Conservation (phyloP, 2,329 filamentous ascomycete species). For the Myrmaecium sp. region DNA sequence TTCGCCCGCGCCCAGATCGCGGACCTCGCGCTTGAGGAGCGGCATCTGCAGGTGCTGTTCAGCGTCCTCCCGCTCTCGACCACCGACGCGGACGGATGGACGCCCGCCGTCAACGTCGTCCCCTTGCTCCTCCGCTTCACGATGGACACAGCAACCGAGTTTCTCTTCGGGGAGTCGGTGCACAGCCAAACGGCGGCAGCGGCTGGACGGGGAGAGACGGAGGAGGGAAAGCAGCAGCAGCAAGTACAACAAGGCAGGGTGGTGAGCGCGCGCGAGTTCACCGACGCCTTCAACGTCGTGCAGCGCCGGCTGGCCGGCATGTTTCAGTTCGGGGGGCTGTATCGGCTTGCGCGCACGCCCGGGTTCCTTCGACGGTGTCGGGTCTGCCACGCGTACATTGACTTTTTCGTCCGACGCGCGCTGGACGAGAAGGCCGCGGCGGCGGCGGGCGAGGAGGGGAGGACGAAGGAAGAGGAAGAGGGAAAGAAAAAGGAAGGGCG, state of each 20-base stretch:
- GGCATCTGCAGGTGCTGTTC: conserved; percentile 40
- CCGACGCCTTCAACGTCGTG: conserved; percentile 25
- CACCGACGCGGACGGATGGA: conserved; percentile 24
- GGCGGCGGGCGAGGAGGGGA: conserved; percentile 10
- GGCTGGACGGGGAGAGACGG: conserved; percentile 12
- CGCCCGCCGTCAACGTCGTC: conserved; percentile 20
- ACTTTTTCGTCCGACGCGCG: conserved; percentile 28
- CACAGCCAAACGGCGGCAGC: conserved; percentile 19
- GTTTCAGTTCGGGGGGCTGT: conserved; percentile 19
- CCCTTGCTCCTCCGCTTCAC: conserved; percentile 32
- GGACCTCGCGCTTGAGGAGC: conserved; percentile 41
- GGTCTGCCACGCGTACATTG: conserved; percentile 22
- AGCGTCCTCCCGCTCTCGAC: conserved; percentile 37
- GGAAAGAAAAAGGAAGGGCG: conserved; percentile 14
- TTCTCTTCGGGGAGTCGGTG: conserved; percentile 29
- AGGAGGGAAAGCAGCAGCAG: conserved; percentile 8
- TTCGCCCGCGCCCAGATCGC: conserved; percentile 36
- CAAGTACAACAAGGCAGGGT: too few species aligned
- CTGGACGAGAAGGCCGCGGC: conserved; percentile 15
- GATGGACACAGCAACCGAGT: conserved; percentile 33
- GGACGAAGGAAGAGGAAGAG: conserved; percentile 14
- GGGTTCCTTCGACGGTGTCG: conserved; percentile 3
- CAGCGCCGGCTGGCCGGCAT: conserved; percentile 21
- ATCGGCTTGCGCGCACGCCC: conserved; percentile 8
- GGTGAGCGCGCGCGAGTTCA: conserved; percentile 24